Conservation (phyloP, 164 flowering plant genomes). For the Berberis thunbergii region DNA sequence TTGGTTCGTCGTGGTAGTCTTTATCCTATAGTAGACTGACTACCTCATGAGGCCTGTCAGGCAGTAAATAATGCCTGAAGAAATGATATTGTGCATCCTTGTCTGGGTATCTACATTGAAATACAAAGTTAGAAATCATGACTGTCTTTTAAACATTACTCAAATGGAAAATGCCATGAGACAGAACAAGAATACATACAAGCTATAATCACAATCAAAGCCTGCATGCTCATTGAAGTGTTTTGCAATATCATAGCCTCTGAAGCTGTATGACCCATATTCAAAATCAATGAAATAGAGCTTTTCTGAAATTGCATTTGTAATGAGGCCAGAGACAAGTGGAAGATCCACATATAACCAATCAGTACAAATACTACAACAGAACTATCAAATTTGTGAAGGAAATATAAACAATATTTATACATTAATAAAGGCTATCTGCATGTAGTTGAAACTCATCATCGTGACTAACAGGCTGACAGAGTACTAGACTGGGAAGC, state of each 20-base stretch:
- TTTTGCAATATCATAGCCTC: slow-evolving; percentile 97
- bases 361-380: too few species aligned
- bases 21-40: too few species aligned
- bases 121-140: slow-evolving; percentile 4
- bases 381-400: too few species aligned
- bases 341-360: too few species aligned
- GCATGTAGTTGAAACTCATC: too few species aligned
- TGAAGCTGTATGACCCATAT: slow-evolving; percentile 87
- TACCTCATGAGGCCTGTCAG: slow-evolving; percentile 76
- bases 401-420: too few species aligned
- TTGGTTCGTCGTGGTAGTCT: too few species aligned
- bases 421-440: too few species aligned
- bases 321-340: too few species aligned
- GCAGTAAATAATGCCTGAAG: slow-evolving; percentile 75
- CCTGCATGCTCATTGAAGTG: slow-evolving; percentile 99
- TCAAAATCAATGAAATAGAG: slow-evolving; percentile 95
- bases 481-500: too few species aligned
- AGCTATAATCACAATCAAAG: slow-evolving; percentile 83
- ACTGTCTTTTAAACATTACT: background rate
- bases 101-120: slow-evolving; percentile 58
- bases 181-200: slow-evolving; percentile 38
- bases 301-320: slow-evolving; percentile 36
- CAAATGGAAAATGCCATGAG: slow-evolving; percentile 1
- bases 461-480: too few species aligned
- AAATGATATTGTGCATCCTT: slow-evolving; percentile 85